Conservation (phyloP, 2,329 filamentous ascomycete genomes). For the Fusarium sarcochroum region DNA sequence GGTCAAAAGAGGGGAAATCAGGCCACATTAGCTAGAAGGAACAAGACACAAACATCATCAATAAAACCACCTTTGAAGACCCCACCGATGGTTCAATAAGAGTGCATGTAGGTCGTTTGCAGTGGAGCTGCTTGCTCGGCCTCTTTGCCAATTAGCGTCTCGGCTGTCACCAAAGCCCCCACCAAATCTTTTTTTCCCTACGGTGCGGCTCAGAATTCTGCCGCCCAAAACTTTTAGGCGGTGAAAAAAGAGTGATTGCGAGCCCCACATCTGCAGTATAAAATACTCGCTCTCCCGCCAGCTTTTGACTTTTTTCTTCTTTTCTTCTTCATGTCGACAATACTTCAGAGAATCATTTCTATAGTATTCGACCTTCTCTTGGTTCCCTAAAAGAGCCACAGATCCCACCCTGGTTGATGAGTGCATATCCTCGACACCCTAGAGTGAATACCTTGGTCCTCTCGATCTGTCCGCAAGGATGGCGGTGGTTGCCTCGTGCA, state of each 20-base stretch:
- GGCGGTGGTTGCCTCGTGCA: slow-evolving; percentile 60
- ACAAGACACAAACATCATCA: too few species aligned
- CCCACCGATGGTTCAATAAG: too few species aligned
- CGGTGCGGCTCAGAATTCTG: slow-evolving; percentile 41
- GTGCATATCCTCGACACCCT: slow-evolving; percentile 80
- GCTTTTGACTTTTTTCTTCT: slow-evolving; percentile 57
- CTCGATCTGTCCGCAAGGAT: slow-evolving; percentile 62
- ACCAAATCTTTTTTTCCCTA: slow-evolving; percentile 2
- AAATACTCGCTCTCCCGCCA: slow-evolving; percentile 15
- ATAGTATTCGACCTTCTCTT: slow-evolving; percentile 95
- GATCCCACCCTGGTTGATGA: slow-evolving; percentile 73
- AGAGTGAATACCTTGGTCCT: slow-evolving; percentile 51
- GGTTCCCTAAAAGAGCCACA: slow-evolving; percentile 94
- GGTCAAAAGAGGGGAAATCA: too few species aligned
- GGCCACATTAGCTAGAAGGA: too few species aligned
- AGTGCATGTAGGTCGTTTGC: slow-evolving; percentile 16
- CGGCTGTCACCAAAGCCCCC: neutral
- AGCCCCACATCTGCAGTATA: slow-evolving; percentile 40
- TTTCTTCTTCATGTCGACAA: slow-evolving; percentile 74
- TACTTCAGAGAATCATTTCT: slow-evolving; percentile 93
- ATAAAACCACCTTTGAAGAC: too few species aligned
- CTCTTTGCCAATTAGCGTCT: slow-evolving; percentile 1
- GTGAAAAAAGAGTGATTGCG: slow-evolving; percentile 45
- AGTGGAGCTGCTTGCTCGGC: neutral
- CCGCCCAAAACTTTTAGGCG: slow-evolving; percentile 53